Conservation (phyloP, 768 basidiomycete genomes). For the Mrakia gelida region DNA sequence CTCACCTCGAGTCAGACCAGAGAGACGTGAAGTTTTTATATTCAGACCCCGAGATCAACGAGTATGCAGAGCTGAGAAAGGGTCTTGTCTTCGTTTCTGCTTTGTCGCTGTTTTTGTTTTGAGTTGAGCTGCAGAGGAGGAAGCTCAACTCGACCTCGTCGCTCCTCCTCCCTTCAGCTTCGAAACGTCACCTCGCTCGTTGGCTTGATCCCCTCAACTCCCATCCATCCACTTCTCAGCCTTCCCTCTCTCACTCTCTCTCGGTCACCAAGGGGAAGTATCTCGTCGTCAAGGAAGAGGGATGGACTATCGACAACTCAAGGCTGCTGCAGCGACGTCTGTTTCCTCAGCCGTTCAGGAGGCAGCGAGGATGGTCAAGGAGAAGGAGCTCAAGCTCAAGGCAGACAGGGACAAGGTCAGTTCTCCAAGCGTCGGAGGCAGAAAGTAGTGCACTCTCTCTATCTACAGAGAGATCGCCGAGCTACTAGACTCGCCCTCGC, state of each 20-base stretch:
- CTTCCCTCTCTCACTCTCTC: not conserved
- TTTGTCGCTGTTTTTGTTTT: too few species aligned
- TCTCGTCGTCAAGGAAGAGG: not conserved
- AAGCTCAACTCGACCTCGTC: too few species aligned
- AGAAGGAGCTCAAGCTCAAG: slow-evolving; percentile 15
- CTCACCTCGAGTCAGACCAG: too few species aligned
- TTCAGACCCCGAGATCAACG: too few species aligned
- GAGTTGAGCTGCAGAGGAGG: too few species aligned
- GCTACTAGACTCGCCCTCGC: not conserved
- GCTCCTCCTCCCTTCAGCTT: too few species aligned
- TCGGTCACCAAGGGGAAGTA: not conserved
- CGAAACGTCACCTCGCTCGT: too few species aligned
- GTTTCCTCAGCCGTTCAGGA: not conserved
- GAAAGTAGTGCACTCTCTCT: not conserved
- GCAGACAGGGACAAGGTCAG: slow-evolving; percentile 11
- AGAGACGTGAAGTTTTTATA: too few species aligned
- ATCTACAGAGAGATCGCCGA: not conserved
- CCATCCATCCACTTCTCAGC: not conserved
- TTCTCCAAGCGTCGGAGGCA: not conserved
- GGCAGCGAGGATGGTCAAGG: slow-evolving; percentile 15
- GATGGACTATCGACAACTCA: not conserved
- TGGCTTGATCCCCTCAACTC: too few species aligned
- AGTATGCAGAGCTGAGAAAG: too few species aligned
- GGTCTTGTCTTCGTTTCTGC: too few species aligned
- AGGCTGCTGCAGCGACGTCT: not conserved